Evolutionary conservation across 1,284 basidiomycete genomes (phyloP).

Genomic region (Apiotrichum siamense): DNA sequence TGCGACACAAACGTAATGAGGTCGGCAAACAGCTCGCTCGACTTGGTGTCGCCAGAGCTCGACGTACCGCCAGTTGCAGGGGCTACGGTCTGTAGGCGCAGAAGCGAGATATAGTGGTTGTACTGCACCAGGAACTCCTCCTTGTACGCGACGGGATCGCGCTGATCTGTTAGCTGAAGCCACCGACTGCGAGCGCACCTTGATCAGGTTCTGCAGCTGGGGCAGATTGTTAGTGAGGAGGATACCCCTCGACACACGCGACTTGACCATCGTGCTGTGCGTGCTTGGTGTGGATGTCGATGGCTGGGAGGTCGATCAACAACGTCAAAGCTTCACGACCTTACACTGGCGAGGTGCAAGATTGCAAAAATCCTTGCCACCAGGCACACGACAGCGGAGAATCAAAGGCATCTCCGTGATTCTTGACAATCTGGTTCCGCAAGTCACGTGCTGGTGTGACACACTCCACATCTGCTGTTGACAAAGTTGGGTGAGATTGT

Average conservation of each 20-base stretch:
- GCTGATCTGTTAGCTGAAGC: constrained; percentile 48
- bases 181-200: constrained; percentile 44
- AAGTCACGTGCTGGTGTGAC: too few relatives aligned
- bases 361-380: background rate
- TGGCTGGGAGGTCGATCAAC: too few relatives aligned
- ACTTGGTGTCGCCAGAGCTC: constrained; percentile 52
- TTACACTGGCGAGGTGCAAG: too few relatives aligned
- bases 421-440: too few relatives aligned
- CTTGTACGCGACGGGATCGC: constrained; percentile 82
- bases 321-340: background rate
- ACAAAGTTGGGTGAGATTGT: too few relatives aligned
- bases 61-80: constrained; percentile 26
- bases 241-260: constrained; percentile 39
- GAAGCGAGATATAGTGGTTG: constrained; percentile 87
- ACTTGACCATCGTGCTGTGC: constrained; percentile 33
- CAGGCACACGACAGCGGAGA: too few relatives aligned
- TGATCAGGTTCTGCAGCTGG: constrained; percentile 89
- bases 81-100: constrained; percentile 57
- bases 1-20: constrained; percentile 66
- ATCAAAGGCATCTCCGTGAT: too few relatives aligned
- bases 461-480: too few relatives aligned
- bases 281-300: background rate
- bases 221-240: constrained; percentile 56
- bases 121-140: constrained; percentile 99
- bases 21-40: constrained; percentile 73